Evolutionary conservation across 805 yeast genomes (phyloP), one percentile per base, ranked within the genome.

Genomic region (Suhomyces faveliae): DNA sequence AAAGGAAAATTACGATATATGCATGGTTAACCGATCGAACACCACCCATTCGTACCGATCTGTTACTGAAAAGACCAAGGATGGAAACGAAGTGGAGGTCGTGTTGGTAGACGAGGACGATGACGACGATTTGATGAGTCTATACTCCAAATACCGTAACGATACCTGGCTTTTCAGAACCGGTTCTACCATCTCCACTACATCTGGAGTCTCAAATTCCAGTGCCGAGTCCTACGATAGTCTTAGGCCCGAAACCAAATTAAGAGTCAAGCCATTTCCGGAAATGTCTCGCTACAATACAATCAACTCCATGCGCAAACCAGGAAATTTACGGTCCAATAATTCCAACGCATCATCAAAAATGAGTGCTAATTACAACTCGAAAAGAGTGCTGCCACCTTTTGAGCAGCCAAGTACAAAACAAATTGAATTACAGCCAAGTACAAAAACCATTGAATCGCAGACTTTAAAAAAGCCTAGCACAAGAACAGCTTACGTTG

Each of bases 31-130:
- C 49, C 56, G 78, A 39, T 56, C 61, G 11, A 61, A 69, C 47
- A 67, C 76, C 4, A 58, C 64, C 0, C 59, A 54, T 5, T 70
- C 77, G 1, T 73, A 73, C 51, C 62, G 52, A 49, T 72, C 77
- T 1, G 68, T 69, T 1, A 72, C 70, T 1, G 77, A 73, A 43
- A 66, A 58, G 43, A 60, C 63, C 4, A 64, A 56, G 20, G 66
- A 65, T 20, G 78, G 77, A 3, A 67, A 63, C 47, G 64, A 65
- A 11, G 69, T 73, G 0, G 78, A 73, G 46, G 76, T 73, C 5
- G 77, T 73, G 1, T 53, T 73, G 35, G 76, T 73, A 4, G 77
- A 72, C 9, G 73, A 68, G 5, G 70, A 62, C 8, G 61, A 51
- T 8, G 51, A 51, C 4, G 67, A 64, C 40, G 72, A 67, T 15